These are phyloP conservation scores for Chaetomium sp. DNA, from an alignment of 2,329 filamentous ascomycete species.

Conservation along the genomic window DNA sequence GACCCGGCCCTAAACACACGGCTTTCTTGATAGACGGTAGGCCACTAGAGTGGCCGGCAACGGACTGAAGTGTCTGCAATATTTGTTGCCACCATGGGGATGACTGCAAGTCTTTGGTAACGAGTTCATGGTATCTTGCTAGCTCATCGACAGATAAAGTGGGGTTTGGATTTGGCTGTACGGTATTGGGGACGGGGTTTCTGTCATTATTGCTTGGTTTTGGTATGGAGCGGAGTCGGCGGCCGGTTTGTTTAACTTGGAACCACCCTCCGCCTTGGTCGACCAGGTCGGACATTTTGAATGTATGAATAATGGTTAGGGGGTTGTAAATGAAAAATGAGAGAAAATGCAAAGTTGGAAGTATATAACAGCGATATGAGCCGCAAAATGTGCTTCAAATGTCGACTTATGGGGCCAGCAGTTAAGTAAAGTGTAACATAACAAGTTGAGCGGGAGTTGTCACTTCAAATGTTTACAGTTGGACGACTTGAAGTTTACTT, in stretches of 20 bases:
- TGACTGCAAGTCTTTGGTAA: slow-evolving; percentile 20
- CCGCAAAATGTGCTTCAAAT: no score
- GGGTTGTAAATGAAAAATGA: neutral
- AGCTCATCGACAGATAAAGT: slow-evolving; percentile 21
- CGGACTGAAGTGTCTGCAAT: slow-evolving; percentile 27
- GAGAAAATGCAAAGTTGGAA: no score
- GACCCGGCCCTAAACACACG: slow-evolving; percentile 49
- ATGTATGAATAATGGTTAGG: neutral
- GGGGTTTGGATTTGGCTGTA: slow-evolving; percentile 21
- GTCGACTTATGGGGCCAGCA: no score
- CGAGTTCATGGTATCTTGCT: slow-evolving; percentile 22
- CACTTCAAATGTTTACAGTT: no score
- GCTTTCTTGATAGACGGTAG: slow-evolving; percentile 33
- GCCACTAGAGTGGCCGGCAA: slow-evolving; percentile 14
- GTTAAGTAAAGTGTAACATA: no score
- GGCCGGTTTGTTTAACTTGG: slow-evolving; percentile 21
- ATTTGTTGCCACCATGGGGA: slow-evolving; percentile 30
- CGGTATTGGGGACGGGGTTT: slow-evolving; percentile 1
- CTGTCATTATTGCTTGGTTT: neutral
- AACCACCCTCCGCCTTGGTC: slow-evolving; percentile 18
- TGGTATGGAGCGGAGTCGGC: slow-evolving; percentile 16
- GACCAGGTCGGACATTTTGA: slow-evolving; percentile 2
- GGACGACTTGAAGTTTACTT: no score
- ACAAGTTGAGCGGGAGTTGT: no score
- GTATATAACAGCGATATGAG: no score